Evolutionary conservation across 495 filamentous ascomycete species (phyloP).

Genomic region (Penicillium fimorum): DNA sequence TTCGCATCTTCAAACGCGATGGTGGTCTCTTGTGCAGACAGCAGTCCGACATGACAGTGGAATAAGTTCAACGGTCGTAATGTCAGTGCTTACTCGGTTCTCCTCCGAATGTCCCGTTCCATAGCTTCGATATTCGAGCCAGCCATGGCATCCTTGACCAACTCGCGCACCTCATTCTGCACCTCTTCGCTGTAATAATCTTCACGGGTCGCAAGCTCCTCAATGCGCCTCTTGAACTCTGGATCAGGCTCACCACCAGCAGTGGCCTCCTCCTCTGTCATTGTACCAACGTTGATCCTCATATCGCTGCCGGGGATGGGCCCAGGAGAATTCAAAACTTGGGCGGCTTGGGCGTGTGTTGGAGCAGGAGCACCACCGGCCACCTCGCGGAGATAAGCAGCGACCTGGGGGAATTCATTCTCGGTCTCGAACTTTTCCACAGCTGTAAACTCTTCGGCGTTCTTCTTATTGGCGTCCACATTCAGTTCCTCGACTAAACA

Average conservation of each 20-base stretch:
- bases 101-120: slow-evolving; percentile 61
- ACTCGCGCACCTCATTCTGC: slow-evolving; percentile 63
- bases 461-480: slow-evolving; percentile 59
- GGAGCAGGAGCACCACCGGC: slow-evolving; percentile 33
- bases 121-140: slow-evolving; percentile 47
- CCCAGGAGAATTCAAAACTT: slow-evolving; percentile 42
- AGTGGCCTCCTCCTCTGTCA: slow-evolving; percentile 57
- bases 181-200: slow-evolving; percentile 71
- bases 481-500: slow-evolving; percentile 78
- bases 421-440: slow-evolving; percentile 69
- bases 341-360: slow-evolving; percentile 22
- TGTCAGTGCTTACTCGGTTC: slow-evolving; percentile 49
- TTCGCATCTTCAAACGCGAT: neutral
- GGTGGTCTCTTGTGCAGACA: neutral
- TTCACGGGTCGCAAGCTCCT: slow-evolving; percentile 68
- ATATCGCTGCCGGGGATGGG: slow-evolving; percentile 63
- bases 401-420: slow-evolving; percentile 65
- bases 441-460: slow-evolving; percentile 67
- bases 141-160: slow-evolving; percentile 69
- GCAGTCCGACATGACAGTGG: neutral
- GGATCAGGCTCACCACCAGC: slow-evolving; percentile 57
- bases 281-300: slow-evolving; percentile 62
- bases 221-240: slow-evolving; percentile 71
- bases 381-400: slow-evolving; percentile 60
- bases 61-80: neutral